These are phyloP conservation scores for Blastobotrys muscicola DNA, from an alignment of 805 yeast genomes.

Conservation along the genomic window DNA sequence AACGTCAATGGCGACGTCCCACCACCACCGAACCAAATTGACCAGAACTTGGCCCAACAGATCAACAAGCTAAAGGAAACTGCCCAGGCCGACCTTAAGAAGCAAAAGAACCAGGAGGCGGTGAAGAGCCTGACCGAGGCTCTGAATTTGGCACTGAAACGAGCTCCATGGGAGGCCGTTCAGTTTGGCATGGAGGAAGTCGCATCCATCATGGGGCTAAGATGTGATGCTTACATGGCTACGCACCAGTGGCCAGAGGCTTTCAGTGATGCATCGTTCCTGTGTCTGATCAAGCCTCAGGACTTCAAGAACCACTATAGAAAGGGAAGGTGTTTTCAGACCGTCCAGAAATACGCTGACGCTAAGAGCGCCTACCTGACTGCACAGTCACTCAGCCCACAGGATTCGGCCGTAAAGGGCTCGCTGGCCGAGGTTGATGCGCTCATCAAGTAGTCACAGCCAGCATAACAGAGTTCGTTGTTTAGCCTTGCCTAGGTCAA, in stretches of 20 bases:
- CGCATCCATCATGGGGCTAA: conserved; percentile 23
- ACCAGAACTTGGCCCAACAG: conserved; percentile 20
- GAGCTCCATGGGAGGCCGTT: conserved; percentile 33
- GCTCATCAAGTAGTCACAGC: background rate
- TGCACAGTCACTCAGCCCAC: conserved; percentile 13
- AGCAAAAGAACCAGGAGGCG: conserved; percentile 27
- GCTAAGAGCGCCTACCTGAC: conserved; percentile 16
- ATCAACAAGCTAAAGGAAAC: conserved; percentile 28
- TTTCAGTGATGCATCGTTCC: conserved; percentile 28
- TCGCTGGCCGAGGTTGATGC: conserved; percentile 16
- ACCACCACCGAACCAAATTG: conserved; percentile 25
- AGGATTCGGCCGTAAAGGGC: conserved; percentile 10
- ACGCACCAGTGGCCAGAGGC: conserved; percentile 30
- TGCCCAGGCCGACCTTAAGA: conserved; percentile 24
- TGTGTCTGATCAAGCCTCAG: conserved; percentile 24
- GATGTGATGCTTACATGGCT: conserved; percentile 33
- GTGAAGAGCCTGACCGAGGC: conserved; percentile 29
- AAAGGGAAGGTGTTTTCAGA: conserved; percentile 24
- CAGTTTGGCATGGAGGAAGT: conserved; percentile 28
- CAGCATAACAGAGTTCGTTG: background rate
- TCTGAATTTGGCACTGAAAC: conserved; percentile 30
- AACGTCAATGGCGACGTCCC: conserved; percentile 28
- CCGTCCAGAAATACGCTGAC: conserved; percentile 16
- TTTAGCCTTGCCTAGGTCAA: background rate
- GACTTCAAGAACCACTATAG: conserved; percentile 28